These are phyloP conservation scores for Chromera velia DNA, from an alignment of 73 alveolate genomes.

Conservation along the genomic window DNA sequence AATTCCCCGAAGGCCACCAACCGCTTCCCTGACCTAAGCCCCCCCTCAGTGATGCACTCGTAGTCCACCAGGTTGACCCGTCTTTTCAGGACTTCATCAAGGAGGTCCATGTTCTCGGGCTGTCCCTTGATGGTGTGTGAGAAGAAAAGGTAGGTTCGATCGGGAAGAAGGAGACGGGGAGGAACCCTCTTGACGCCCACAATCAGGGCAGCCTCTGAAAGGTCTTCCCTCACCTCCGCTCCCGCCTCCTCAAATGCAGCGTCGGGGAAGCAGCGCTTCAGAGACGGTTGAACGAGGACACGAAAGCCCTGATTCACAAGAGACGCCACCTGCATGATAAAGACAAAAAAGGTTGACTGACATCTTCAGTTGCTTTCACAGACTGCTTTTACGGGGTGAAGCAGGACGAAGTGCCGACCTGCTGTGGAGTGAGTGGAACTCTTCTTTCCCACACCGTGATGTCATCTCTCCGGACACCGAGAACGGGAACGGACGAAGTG, in stretches of 20 bases:
- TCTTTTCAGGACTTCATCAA: slow-evolving; percentile 64
- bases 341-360: too few relatives aligned
- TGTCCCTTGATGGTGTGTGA: slow-evolving; percentile 72
- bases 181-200: slow-evolving; percentile 74
- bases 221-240: slow-evolving; percentile 61
- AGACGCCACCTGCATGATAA: too few relatives aligned
- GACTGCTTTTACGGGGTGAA: slow-evolving; percentile 45
- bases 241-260: slow-evolving; percentile 68
- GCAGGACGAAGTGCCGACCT: too few relatives aligned
- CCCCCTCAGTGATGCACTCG: slow-evolving; percentile 63
- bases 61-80: slow-evolving; percentile 69
- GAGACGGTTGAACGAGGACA: slow-evolving; percentile 69
- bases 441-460: slow-evolving; percentile 69
- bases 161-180: slow-evolving; percentile 45
- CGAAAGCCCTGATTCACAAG: slow-evolving; percentile 29
- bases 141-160: slow-evolving; percentile 66
- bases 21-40: slow-evolving; percentile 12
- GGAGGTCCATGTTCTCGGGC: slow-evolving; percentile 67
- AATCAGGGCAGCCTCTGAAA: slow-evolving; percentile 56
- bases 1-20: slow-evolving; percentile 72
- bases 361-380: not conserved
- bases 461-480: not conserved
- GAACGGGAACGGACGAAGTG: too few relatives aligned
- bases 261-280: slow-evolving; percentile 64
- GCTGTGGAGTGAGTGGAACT: slow-evolving; percentile 69